These are phyloP conservation scores for Xylariomycetidae sp. DNA, from an alignment of 2,329 filamentous ascomycete genomes.

Conservation along the genomic window DNA sequence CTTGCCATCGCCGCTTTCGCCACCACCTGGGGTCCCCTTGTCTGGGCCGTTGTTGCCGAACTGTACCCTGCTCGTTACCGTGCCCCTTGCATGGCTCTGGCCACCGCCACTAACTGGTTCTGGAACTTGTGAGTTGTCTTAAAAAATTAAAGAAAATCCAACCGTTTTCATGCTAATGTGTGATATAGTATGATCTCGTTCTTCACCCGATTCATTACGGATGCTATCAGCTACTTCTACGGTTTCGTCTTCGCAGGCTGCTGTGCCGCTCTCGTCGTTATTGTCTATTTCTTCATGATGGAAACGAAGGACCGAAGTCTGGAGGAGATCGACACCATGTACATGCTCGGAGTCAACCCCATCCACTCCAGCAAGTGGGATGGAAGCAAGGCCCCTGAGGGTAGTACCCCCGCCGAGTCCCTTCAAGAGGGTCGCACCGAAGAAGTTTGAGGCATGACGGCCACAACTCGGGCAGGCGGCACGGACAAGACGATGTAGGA, in stretches of 20 bases:
- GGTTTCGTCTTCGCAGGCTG: slow-evolving; percentile 69
- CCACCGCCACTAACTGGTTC: slow-evolving; percentile 56
- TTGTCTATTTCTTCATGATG: slow-evolving; percentile 73
- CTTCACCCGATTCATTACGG: slow-evolving; percentile 66
- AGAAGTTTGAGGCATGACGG: background rate
- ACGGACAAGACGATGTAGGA: background rate
- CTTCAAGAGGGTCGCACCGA: slow-evolving; percentile 11
- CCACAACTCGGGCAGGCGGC: background rate
- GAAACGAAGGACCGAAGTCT: slow-evolving; percentile 68
- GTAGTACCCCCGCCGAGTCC: slow-evolving; percentile 5
- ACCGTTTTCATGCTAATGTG: slow-evolving; percentile 17
- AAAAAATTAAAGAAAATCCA: background rate
- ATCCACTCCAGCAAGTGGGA: slow-evolving; percentile 39
- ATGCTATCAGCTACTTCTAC: slow-evolving; percentile 63
- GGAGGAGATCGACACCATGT: slow-evolving; percentile 77
- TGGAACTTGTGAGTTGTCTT: slow-evolving; percentile 54
- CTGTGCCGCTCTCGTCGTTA: slow-evolving; percentile 55
- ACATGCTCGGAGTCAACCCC: slow-evolving; percentile 48
- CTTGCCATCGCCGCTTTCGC: slow-evolving; percentile 64
- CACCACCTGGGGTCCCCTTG: slow-evolving; percentile 66
- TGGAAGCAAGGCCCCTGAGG: slow-evolving; percentile 21
- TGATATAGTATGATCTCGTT: slow-evolving; percentile 7
- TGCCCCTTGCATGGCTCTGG: slow-evolving; percentile 49
- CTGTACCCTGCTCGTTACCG: slow-evolving; percentile 58
- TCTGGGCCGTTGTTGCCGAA: slow-evolving; percentile 63